Base-by-base conservation (phyloP, 345 rosid genomes). In the Toxicodendron radicans region DNA sequence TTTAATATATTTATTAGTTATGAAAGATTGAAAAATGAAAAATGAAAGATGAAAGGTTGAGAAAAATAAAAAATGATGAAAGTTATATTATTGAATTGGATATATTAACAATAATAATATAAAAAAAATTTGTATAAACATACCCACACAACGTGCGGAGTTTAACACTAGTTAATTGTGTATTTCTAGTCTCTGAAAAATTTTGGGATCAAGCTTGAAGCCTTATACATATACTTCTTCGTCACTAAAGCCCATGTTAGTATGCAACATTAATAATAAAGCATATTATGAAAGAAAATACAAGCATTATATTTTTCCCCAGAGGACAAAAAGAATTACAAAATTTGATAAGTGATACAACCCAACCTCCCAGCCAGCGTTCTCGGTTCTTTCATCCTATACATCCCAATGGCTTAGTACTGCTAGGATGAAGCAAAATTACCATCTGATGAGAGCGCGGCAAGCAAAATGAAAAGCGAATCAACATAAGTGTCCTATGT, bases 381-480 rank as follows among this genome's bases (percentile, higher is more conserved):
- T 58, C 23, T 45, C 21, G 8, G 64, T 54, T 10, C 61, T 45
- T 79, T 75, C 14, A 76, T 81, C 62, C 21, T 64, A 1, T 85
- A 84, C 56, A 86, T 76, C 66, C 87, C 88, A 68, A 88, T 81
- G 24, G 82, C 84, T 33, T 79, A 82, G 76, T 77, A 84, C 72
- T 35, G 81, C 66, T 57, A 80, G 72, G 89, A 90, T 72, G 73
- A 58, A 58, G n/a, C 59, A 48, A 48, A 72, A 72, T 43, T 62
- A 60, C 41, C 52, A 61, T 62, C 33, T 1, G 2, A 32, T 0
- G 12, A 43, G 18, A 35, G 14, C 14, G 52, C 11, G 24, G 35
- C 38, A 10, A 33, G 32, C 48, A 7, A 62, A 49, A 10, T 56
- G 32, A 30, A 58, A n/a, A 30, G 7, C 33, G 3, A 65, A 9